Conservation (phyloP, 1,284 basidiomycete species). For the Waitea zeae region DNA sequence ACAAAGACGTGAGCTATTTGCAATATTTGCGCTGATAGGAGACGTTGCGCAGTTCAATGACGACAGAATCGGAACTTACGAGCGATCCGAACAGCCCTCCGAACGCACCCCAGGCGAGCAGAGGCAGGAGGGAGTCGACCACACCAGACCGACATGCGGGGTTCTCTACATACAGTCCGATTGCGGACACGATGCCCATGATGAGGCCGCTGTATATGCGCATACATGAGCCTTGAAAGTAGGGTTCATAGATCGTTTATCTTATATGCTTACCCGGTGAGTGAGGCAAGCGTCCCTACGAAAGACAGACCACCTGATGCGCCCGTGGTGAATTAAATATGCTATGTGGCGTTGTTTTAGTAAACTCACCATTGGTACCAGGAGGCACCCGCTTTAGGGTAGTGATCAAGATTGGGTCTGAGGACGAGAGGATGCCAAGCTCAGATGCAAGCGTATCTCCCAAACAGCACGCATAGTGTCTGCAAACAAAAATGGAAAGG, state of each 20-base stretch:
- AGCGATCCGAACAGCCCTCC: constrained; percentile 64
- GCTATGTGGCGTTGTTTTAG: no score
- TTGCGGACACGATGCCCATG: constrained; percentile 46
- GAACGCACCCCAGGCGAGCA: constrained; percentile 40
- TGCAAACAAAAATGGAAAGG: constrained; percentile 11
- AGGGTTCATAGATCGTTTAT: not conserved
- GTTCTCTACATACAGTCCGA: constrained; percentile 49
- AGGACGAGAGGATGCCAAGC: constrained; percentile 65
- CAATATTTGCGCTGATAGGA: no score
- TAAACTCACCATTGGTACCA: constrained; percentile 75
- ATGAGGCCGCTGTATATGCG: constrained; percentile 27
- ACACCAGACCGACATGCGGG: constrained; percentile 22
- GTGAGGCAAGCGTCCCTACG: constrained; percentile 59
- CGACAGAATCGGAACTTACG: constrained; percentile 23
- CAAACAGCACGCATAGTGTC: constrained; percentile 70
- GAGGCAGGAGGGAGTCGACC: constrained; percentile 18
- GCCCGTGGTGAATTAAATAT: no score
- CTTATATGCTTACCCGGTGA: constrained; percentile 36
- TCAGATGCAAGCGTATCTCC: constrained; percentile 74
- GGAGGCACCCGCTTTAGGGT: constrained; percentile 60
- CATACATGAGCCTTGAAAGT: not conserved
- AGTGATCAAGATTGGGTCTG: constrained; percentile 59
- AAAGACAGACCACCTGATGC: constrained; percentile 32
- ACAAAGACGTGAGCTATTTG: no score
- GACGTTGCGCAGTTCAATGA: no score